These are phyloP conservation scores for Lagenaria siceraria DNA, from an alignment of 306 rosid species.

Conservation along the genomic window DNA sequence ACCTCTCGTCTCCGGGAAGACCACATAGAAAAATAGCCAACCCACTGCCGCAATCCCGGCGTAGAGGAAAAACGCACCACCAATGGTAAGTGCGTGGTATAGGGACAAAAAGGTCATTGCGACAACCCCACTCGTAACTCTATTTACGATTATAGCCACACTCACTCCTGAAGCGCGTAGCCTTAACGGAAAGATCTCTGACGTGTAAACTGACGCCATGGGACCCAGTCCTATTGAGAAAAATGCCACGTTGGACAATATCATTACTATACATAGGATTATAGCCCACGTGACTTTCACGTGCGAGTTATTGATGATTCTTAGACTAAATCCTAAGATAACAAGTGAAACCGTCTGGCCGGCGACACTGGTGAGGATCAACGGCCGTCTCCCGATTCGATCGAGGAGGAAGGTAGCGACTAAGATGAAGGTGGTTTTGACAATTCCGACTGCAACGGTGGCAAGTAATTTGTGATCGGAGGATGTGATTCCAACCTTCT, in stretches of 20 bases:
- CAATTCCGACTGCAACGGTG: conserved; percentile 65
- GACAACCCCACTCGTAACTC: conserved; percentile 51
- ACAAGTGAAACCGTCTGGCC: conserved; percentile 47
- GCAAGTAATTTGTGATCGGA: conserved; percentile 21
- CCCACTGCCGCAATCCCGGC: conserved; percentile 27
- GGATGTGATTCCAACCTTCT: conserved; percentile 42
- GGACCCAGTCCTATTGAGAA: conserved; percentile 86
- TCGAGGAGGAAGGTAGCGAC: conserved; percentile 59
- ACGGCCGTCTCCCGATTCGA: conserved; percentile 57
- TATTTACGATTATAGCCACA: conserved; percentile 41
- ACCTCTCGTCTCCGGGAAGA: conserved; percentile 71
- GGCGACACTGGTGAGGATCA: conserved; percentile 37
- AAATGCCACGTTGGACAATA: conserved; percentile 32
- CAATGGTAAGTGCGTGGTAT: conserved; percentile 28
- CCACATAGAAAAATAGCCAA: conserved; percentile 37
- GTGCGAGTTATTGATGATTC: conserved; percentile 20
- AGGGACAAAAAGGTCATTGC: conserved; percentile 69
- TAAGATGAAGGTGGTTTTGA: conserved; percentile 44
- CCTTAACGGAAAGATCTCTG: conserved; percentile 66
- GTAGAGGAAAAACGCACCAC: conserved; percentile 66
- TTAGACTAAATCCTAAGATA: conserved; percentile 25
- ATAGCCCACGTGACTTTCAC: conserved; percentile 41
- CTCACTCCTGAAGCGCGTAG: conserved; percentile 68
- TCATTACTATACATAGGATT: conserved; percentile 26
- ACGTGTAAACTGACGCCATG: conserved; percentile 47